phyloP scores from a whole-genome alignment of 768 basidiomycete species.

The Panaeolus papilionaceus region DNA sequence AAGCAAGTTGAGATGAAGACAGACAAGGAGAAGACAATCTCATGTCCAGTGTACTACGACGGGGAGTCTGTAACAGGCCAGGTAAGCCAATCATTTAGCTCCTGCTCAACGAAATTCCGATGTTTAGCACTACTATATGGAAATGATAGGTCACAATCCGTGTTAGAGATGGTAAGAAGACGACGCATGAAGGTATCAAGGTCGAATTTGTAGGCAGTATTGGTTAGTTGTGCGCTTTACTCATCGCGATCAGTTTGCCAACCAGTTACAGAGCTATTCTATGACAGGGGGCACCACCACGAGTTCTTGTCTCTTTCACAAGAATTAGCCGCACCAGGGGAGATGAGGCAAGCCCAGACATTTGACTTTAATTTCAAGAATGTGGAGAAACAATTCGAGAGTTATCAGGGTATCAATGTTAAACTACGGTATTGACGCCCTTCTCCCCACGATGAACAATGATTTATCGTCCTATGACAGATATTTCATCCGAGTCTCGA shows the following conservation, averaged over 20 bases:
- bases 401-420: constrained; percentile 97
- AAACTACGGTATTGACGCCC: constrained; percentile 80
- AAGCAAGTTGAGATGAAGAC: constrained; percentile 90
- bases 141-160: constrained; percentile 75
- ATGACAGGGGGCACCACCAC: constrained; percentile 97
- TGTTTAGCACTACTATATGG: neutral
- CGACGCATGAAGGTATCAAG: constrained; percentile 95
- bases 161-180: constrained; percentile 93
- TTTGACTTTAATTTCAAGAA: constrained; percentile 99
- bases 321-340: constrained; percentile 94
- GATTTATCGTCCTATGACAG: constrained; percentile 45
- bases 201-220: constrained; percentile 98
- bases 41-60: constrained; percentile 95
- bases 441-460: constrained; percentile 5
- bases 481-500: constrained; percentile 90
- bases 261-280: constrained; percentile 75
- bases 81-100: constrained; percentile 45
- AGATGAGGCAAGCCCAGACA: constrained; percentile 95
- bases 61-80: constrained; percentile 91
- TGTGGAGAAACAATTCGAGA: constrained; percentile 99
- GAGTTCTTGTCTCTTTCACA: constrained; percentile 96
- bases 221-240: constrained; percentile 53
- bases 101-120: neutral
- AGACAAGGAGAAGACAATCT: constrained; percentile 85
- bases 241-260: neutral